Conservation (phyloP, 805 yeast genomes). For the Saturnispora silvae region DNA sequence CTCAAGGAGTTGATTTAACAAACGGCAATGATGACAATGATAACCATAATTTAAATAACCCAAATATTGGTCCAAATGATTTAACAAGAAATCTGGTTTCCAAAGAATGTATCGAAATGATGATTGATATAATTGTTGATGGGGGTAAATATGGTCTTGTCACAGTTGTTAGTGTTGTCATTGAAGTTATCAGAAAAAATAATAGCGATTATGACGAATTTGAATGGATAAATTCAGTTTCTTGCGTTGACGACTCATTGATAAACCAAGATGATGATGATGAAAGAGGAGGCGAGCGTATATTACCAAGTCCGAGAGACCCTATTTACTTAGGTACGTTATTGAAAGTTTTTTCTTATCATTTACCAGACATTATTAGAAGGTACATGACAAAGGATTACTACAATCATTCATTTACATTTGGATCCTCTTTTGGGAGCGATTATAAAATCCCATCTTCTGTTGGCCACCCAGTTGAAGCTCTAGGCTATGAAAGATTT, state of each 20-base stretch:
- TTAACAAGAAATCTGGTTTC: slow-evolving; percentile 84
- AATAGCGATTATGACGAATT: slow-evolving; percentile 82
- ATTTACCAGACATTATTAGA: slow-evolving; percentile 23
- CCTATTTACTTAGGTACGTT: slow-evolving; percentile 85
- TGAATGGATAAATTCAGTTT: slow-evolving; percentile 26
- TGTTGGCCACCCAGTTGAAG: slow-evolving; percentile 46
- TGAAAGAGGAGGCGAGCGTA: too few species aligned
- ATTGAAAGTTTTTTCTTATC: slow-evolving; percentile 59
- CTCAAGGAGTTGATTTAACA: slow-evolving; percentile 7
- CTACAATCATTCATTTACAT: slow-evolving; percentile 11
- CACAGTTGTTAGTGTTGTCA: slow-evolving; percentile 87
- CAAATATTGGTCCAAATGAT: slow-evolving; percentile 93
- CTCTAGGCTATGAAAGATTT: slow-evolving; percentile 83
- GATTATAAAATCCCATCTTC: slow-evolving; percentile 32
- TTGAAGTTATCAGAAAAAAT: slow-evolving; percentile 87
- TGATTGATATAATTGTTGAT: slow-evolving; percentile 65
- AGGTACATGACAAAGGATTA: slow-evolving; percentile 24
- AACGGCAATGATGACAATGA: slow-evolving; percentile 37
- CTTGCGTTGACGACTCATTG: neutral
- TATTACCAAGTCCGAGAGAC: slow-evolving; percentile 83
- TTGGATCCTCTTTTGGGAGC: slow-evolving; percentile 1
- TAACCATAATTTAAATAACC: slow-evolving; percentile 38
- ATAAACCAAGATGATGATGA: slow-evolving; percentile 7
- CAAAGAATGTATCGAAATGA: slow-evolving; percentile 46
- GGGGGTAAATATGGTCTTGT: slow-evolving; percentile 76